Evolutionary conservation across 2,329 filamentous ascomycete species (phyloP).

Genomic region (Fusarium falciforme): DNA sequence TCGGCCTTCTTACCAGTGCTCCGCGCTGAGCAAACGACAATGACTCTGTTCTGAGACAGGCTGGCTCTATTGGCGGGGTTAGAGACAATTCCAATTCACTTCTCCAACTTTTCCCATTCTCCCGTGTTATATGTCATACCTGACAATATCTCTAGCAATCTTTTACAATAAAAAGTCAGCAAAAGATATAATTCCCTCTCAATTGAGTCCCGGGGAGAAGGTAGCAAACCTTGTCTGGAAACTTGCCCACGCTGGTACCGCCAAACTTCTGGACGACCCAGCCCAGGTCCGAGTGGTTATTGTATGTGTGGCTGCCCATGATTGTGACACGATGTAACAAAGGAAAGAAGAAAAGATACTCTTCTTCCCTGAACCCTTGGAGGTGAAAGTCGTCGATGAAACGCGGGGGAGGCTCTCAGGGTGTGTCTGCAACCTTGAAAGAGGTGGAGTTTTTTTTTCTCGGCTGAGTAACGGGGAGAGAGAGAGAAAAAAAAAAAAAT

Average conservation of each 20-base stretch:
- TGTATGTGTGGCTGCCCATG: slow-evolving; percentile 50
- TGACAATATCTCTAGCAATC: slow-evolving; percentile 58
- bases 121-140: slow-evolving; percentile 44
- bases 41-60: slow-evolving; percentile 78
- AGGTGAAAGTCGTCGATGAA: not conserved
- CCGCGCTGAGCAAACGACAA: slow-evolving; percentile 94
- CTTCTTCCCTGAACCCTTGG: not conserved
- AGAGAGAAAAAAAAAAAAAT: slow-evolving; percentile 13
- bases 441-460: slow-evolving; percentile 28
- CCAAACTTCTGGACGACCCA: slow-evolving; percentile 98
- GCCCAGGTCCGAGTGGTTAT: slow-evolving; percentile 56
- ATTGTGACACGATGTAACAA: not conserved
- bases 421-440: not conserved
- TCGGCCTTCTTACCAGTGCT: slow-evolving; percentile 95
- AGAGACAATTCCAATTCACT: slow-evolving; percentile 21
- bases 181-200: slow-evolving; percentile 11
- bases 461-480: slow-evolving; percentile 36
- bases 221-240: slow-evolving; percentile 73
- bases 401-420: not conserved
- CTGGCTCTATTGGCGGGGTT: slow-evolving; percentile 50
- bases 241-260: slow-evolving; percentile 95
- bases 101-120: not conserved
- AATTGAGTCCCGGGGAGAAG: not conserved
- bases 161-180: slow-evolving; percentile 29
- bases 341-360: not conserved